phyloP scores from a whole-genome alignment of 148 eudicot species.

The Dianthus caryophyllus region DNA sequence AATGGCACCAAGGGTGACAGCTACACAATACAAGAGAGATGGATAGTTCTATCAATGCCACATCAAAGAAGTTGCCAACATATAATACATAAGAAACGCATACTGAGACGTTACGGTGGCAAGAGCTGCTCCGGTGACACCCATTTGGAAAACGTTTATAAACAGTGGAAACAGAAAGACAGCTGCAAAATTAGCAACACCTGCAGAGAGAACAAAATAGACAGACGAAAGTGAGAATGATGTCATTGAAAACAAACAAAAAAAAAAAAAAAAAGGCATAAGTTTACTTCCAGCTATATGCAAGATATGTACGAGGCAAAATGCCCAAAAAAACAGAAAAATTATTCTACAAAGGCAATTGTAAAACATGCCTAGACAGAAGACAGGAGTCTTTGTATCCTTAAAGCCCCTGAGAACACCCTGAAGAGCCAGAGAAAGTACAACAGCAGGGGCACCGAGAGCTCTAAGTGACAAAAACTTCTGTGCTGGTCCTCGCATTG shows the following conservation, averaged over 20 bases:
- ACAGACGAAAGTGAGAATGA: not conserved
- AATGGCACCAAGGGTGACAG: not conserved
- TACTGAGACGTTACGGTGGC: slow-evolving; percentile 90
- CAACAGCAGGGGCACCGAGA: slow-evolving; percentile 96
- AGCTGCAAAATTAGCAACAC: slow-evolving; percentile 73
- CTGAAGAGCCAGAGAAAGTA: slow-evolving; percentile 90
- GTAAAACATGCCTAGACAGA: slow-evolving; percentile 64
- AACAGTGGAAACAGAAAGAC: slow-evolving; percentile 70
- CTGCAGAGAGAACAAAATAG: slow-evolving; percentile 34
- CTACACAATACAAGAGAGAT: not conserved
- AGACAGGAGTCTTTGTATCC: slow-evolving; percentile 94
- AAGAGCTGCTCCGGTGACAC: slow-evolving; percentile 87
- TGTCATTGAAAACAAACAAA: not conserved
- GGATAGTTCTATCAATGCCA: slow-evolving; percentile 1
- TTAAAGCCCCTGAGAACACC: slow-evolving; percentile 94
- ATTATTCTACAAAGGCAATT: not conserved
- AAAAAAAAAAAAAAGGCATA: not conserved
- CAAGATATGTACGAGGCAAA: not conserved
- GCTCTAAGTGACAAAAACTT: slow-evolving; percentile 75
- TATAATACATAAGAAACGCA: slow-evolving; percentile 27
- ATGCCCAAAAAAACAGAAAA: not conserved
- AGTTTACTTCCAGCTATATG: no score
- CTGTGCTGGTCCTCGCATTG: slow-evolving; percentile 74
- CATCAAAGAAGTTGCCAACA: not conserved
- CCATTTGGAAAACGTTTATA: slow-evolving; percentile 60